phyloP scores from a whole-genome alignment of 495 filamentous ascomycete genomes.

The Trichoderma parareesei region DNA sequence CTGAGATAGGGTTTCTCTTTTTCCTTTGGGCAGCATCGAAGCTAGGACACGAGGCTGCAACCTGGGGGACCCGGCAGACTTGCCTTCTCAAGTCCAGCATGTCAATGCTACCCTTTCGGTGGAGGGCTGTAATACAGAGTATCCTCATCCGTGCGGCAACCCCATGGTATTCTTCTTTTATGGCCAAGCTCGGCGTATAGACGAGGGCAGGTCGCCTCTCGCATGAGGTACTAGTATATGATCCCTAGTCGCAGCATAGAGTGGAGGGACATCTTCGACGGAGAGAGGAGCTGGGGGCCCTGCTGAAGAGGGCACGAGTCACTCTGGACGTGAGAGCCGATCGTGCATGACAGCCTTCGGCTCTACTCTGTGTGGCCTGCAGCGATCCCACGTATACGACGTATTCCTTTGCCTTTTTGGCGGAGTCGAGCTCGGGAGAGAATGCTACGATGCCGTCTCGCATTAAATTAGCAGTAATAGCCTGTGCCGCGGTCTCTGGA shows the following conservation, averaged over 20 bases:
- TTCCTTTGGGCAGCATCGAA: not conserved
- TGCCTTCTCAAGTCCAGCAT: not conserved
- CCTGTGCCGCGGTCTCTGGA: not conserved
- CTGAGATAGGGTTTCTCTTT: constrained; percentile 4
- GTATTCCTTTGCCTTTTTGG: not conserved
- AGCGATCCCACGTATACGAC: not conserved
- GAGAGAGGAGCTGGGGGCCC: not conserved
- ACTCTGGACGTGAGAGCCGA: not conserved
- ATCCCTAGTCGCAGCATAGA: not conserved
- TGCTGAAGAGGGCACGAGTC: not conserved
- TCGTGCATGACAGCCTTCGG: not conserved
- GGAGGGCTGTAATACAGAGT: not conserved
- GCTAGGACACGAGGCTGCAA: not conserved
- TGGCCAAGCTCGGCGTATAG: not conserved
- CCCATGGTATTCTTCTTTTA: not conserved
- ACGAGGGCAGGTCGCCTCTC: not conserved
- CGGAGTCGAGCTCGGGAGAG: not conserved
- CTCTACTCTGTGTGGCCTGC: not conserved
- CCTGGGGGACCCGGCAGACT: not conserved
- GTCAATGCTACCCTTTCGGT: not conserved
- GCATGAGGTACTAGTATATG: not conserved
- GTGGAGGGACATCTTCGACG: not conserved
- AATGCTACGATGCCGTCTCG: constrained; percentile 5
- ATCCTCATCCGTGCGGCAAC: not conserved
- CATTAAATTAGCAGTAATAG: not conserved